Evolutionary conservation across 2,329 filamentous ascomycete genomes (phyloP).

Genomic region (Dothiorella sarmentorum): DNA sequence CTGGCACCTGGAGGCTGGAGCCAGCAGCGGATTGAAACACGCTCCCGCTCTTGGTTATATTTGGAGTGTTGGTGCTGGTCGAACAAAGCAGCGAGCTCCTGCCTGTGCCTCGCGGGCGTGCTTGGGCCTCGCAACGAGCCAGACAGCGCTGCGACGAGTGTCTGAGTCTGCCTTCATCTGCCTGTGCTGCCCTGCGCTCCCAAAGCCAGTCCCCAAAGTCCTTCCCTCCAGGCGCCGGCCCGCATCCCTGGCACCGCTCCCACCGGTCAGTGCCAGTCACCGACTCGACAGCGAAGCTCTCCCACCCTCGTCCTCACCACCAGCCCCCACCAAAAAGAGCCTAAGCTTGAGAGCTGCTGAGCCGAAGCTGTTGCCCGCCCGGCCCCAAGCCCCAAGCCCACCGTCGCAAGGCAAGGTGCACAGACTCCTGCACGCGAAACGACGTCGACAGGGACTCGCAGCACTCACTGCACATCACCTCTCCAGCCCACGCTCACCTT

Average conservation of each 20-base stretch:
- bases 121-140: slow-evolving; percentile 15
- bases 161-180: slow-evolving; percentile 8
- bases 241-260: slow-evolving; percentile 8
- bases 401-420: slow-evolving; percentile 21
- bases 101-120: slow-evolving; percentile 14
- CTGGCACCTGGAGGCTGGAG: too few relatives aligned
- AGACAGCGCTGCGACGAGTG: slow-evolving; percentile 12
- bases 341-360: neutral
- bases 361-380: neutral
- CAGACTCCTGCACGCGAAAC: slow-evolving; percentile 20
- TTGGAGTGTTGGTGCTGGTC: slow-evolving; percentile 1
- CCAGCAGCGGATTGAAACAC: neutral
- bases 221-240: slow-evolving; percentile 8
- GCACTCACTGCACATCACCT: slow-evolving; percentile 19
- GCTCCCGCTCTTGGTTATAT: slow-evolving; percentile 9
- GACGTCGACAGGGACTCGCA: slow-evolving; percentile 16
- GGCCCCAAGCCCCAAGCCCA: slow-evolving; percentile 2
- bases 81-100: slow-evolving; percentile 13
- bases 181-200: slow-evolving; percentile 9
- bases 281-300: slow-evolving; percentile 8
- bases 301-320: slow-evolving; percentile 1
- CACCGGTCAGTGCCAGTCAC: slow-evolving; percentile 12
- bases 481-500: slow-evolving; percentile 6
- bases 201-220: neutral
- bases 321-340: neutral